Conservation (phyloP, 805 yeast genomes). For the Spathaspora sp. region DNA sequence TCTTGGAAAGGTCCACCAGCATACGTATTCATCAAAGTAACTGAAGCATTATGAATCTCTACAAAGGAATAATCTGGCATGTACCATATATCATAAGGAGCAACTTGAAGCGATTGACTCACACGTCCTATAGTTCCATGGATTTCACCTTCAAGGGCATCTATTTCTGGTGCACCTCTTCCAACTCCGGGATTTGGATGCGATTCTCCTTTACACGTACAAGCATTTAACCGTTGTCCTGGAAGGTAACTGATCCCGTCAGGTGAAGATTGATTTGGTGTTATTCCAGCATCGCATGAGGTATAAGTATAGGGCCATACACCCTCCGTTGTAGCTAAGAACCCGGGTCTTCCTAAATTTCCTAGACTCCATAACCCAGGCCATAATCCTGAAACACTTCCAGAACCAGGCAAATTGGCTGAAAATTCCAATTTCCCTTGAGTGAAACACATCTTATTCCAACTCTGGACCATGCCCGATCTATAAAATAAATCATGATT, state of each 20-base stretch:
- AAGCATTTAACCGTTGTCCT: constrained; percentile 73
- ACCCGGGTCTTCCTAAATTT: constrained; percentile 90
- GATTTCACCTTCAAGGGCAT: constrained; percentile 80
- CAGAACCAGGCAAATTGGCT: constrained; percentile 75
- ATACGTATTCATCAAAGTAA: constrained; percentile 82
- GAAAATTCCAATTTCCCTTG: constrained; percentile 78
- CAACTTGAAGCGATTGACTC: constrained; percentile 86
- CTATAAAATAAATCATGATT: constrained; percentile 80
- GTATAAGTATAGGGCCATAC: constrained; percentile 93
- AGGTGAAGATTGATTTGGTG: constrained; percentile 85
- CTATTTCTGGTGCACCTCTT: constrained; percentile 95
- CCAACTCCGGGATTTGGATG: constrained; percentile 89
- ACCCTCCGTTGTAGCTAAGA: constrained; percentile 81
- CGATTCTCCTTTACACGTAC: constrained; percentile 79
- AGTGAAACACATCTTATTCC: constrained; percentile 89
- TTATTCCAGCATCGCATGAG: constrained; percentile 88
- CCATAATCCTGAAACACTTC: constrained; percentile 82
- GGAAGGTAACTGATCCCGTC: constrained; percentile 87
- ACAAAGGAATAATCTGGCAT: constrained; percentile 79
- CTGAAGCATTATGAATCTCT: constrained; percentile 61
- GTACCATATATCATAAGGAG: constrained; percentile 95
- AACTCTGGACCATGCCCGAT: constrained; percentile 87
- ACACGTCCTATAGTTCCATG: constrained; percentile 65
- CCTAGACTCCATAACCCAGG: constrained; percentile 97
- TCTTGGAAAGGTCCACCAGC: constrained; percentile 92